A percentile compares a stretch with the other conserved stretches of the same genome.
phyloP scores from a whole-genome alignment of 176 grass and related monocot species.

The Cocos nucifera region DNA sequence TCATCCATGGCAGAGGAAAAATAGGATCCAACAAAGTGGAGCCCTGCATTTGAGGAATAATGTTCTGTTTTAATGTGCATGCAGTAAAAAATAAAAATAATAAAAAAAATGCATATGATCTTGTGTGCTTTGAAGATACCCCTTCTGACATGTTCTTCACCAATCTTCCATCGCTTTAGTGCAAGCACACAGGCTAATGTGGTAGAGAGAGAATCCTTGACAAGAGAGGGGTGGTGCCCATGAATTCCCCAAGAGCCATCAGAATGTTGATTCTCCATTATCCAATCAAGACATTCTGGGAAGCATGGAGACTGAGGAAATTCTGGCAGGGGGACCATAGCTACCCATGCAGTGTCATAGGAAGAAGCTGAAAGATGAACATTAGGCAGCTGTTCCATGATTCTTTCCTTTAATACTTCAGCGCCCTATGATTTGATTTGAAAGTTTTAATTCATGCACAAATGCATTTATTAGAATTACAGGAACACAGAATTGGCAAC shows the following conservation, averaged over 20 bases:
- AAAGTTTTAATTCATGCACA: neutral
- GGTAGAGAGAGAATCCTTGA: constrained; percentile 38
- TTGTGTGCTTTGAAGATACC: constrained; percentile 24
- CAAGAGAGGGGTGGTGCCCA: constrained; percentile 10
- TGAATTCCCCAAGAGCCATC: constrained; percentile 54
- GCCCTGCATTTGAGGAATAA: constrained; percentile 18
- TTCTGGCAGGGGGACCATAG: constrained; percentile 60
- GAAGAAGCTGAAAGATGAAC: constrained; percentile 25
- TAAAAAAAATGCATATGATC: neutral
- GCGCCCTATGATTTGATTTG: neutral
- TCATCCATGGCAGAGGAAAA: constrained; percentile 34
- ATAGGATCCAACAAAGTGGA: constrained; percentile 47
- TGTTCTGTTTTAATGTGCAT: no score
- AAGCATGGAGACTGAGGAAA: constrained; percentile 37
- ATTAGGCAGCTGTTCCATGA: constrained; percentile 36
- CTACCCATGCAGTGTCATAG: constrained; percentile 80
- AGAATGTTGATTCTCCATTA: constrained; percentile 48
- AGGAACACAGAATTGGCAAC: neutral
- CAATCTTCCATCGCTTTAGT: constrained; percentile 55
- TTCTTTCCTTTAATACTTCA: constrained; percentile 30
- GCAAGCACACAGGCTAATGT: constrained; percentile 71
- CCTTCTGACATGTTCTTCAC: constrained; percentile 44
- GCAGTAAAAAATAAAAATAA: no score
- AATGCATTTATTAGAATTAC: neutral
- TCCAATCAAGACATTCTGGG: constrained; percentile 54